Evolutionary conservation across 768 basidiomycete genomes (phyloP).

Genomic region (Amanita thiersii): DNA sequence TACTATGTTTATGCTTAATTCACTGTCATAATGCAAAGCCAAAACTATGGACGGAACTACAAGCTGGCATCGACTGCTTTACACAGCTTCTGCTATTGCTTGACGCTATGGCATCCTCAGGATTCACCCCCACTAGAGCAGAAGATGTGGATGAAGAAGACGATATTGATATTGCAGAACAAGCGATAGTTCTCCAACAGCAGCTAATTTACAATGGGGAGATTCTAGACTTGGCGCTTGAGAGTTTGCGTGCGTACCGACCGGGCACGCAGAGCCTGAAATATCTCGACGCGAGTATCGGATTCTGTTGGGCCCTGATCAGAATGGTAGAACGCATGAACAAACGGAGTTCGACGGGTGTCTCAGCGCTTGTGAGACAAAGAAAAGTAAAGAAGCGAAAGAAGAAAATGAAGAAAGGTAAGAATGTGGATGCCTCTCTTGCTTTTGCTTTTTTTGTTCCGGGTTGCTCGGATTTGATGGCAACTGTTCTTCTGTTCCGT

Average conservation of each 20-base stretch:
- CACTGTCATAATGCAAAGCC: slow-evolving; percentile 49
- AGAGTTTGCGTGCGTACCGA: slow-evolving; percentile 71
- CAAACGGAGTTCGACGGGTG: slow-evolving; percentile 55
- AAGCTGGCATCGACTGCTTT: slow-evolving; percentile 90
- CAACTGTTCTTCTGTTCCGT: too few species aligned
- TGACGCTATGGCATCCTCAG: slow-evolving; percentile 65
- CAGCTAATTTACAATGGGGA: slow-evolving; percentile 95
- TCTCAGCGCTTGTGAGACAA: slow-evolving; percentile 63
- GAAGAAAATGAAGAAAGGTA: slow-evolving; percentile 41
- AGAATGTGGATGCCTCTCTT: slow-evolving; percentile 9
- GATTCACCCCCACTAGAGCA: not conserved
- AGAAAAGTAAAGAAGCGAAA: slow-evolving; percentile 38
- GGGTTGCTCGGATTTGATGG: not conserved
- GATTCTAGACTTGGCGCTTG: slow-evolving; percentile 80
- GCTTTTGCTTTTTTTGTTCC: not conserved
- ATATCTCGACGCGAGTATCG: slow-evolving; percentile 82
- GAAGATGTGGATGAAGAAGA: slow-evolving; percentile 1
- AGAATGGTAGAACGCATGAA: slow-evolving; percentile 86
- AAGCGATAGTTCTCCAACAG: slow-evolving; percentile 75
- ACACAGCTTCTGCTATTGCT: slow-evolving; percentile 88
- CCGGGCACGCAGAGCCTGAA: slow-evolving; percentile 70
- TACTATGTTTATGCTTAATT: slow-evolving; percentile 5
- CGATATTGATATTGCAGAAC: slow-evolving; percentile 50
- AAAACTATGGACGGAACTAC: slow-evolving; percentile 88
- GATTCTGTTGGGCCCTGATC: slow-evolving; percentile 79